A percentile compares a stretch with the other conserved stretches of the same genome.
These are phyloP conservation scores for Acanthamoeba royreba DNA, from an alignment of 208 protist species.

Conservation along the genomic window DNA sequence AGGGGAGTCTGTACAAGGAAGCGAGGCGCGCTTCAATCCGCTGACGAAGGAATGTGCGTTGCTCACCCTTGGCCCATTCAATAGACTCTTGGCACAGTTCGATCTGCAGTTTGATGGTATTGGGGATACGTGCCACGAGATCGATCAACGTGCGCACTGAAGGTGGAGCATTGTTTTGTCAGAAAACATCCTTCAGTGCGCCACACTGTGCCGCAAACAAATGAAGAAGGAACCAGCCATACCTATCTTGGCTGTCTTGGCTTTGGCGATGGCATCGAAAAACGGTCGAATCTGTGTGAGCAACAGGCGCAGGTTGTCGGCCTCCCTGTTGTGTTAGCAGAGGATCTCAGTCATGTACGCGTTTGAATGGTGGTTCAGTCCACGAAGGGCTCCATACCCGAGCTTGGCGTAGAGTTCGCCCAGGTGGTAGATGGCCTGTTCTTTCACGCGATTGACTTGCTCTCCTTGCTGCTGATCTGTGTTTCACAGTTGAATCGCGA, in stretches of 20 bases:
- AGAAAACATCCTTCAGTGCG: not conserved
- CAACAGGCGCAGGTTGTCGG: constrained; percentile 53
- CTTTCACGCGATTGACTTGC: constrained; percentile 66
- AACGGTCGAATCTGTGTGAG: constrained; percentile 72
- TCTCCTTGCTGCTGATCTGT: not conserved
- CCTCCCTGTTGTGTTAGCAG: not conserved
- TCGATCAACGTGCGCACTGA: constrained; percentile 78
- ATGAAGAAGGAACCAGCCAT: not conserved
- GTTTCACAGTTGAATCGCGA: no score
- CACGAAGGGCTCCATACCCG: not conserved
- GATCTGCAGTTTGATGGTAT: constrained; percentile 85
- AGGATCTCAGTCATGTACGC: not conserved
- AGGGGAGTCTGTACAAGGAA: constrained; percentile 74
- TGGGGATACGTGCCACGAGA: constrained; percentile 74
- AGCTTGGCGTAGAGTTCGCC: constrained; percentile 71
- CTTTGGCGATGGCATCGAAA: constrained; percentile 80
- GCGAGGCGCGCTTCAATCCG: constrained; percentile 92
- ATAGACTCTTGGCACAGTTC: constrained; percentile 92
- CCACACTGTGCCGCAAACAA: not conserved
- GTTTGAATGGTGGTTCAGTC: not conserved
- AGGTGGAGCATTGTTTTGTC: not conserved
- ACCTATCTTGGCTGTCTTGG: constrained; percentile 83
- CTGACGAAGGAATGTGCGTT: constrained; percentile 95
- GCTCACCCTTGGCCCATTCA: constrained; percentile 92
- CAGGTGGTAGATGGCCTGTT: constrained; percentile 77